These are phyloP conservation scores for Corylus avellana DNA, from an alignment of 306 rosid genomes.

Conservation along the genomic window DNA sequence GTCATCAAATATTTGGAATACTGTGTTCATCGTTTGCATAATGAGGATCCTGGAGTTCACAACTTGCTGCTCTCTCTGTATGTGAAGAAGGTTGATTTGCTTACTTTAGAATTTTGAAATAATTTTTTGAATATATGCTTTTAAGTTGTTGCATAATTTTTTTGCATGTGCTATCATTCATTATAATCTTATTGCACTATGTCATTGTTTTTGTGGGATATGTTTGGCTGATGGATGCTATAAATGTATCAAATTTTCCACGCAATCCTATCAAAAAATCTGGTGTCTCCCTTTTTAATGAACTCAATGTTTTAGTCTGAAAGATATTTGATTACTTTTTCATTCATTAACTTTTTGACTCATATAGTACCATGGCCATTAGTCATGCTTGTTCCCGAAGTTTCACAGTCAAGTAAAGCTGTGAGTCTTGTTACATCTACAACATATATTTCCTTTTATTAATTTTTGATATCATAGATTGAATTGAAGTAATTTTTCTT, in stretches of 20 bases:
- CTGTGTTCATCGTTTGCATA: slow-evolving; percentile 87
- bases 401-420: neutral
- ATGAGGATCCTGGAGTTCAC: slow-evolving; percentile 98
- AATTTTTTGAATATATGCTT: neutral
- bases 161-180: neutral
- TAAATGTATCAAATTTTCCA: neutral
- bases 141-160: neutral
- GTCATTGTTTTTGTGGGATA: neutral
- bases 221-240: neutral
- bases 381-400: neutral
- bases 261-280: neutral
- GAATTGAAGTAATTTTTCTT: neutral
- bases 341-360: neutral
- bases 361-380: neutral
- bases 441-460: neutral
- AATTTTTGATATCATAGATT: neutral
- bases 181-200: neutral
- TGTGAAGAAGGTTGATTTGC: slow-evolving; percentile 82
- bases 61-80: slow-evolving; percentile 90
- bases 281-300: neutral
- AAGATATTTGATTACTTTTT: neutral
- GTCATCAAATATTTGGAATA: slow-evolving; percentile 95
- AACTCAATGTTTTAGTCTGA: neutral
- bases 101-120: slow-evolving; percentile 23
- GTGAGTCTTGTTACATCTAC: neutral